phyloP scores from a whole-genome alignment of 2,329 filamentous ascomycete genomes.

The Aspergillus felis region DNA sequence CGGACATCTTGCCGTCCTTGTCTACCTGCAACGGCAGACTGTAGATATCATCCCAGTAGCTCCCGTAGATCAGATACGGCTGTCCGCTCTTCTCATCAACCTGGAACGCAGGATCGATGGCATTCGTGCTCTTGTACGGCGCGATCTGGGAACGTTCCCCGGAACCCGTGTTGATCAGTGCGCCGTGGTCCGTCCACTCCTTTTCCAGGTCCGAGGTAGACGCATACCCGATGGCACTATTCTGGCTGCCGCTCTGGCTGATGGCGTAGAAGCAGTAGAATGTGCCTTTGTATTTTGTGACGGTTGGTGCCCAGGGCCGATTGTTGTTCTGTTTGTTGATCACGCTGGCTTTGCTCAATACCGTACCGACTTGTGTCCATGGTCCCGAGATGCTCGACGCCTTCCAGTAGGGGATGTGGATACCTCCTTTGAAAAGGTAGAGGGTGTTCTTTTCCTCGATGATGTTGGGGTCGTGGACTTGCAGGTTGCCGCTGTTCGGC shows the following conservation, averaged over 20 bases:
- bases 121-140: constrained; percentile 27
- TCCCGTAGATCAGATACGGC: constrained; percentile 29
- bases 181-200: constrained; percentile 29
- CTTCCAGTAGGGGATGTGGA: constrained; percentile 18
- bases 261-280: constrained; percentile 33
- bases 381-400: constrained; percentile 21
- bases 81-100: constrained; percentile 14
- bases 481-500: constrained; percentile 17
- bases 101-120: constrained; percentile 28
- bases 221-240: constrained; percentile 32
- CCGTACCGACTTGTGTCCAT: constrained; percentile 25
- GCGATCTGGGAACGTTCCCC: constrained; percentile 16
- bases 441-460: constrained; percentile 17
- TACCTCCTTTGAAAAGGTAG: constrained; percentile 28
- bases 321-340: constrained; percentile 22
- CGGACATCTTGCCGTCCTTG: constrained; percentile 23
- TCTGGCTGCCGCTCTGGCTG: constrained; percentile 17
- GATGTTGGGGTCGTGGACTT: constrained; percentile 27
- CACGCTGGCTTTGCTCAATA: constrained; percentile 20
- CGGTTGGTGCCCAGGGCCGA: constrained; percentile 28
- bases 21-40: constrained; percentile 20
- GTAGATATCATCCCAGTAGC: constrained; percentile 28
- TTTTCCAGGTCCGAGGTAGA: constrained; percentile 18
- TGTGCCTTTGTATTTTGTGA: constrained; percentile 18
- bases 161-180: constrained; percentile 21